Percentiles rank a stretch among this genome's conserved stretches.
Conservation (phyloP, 176 grass and related monocot genomes). For the Areca catechu region DNA sequence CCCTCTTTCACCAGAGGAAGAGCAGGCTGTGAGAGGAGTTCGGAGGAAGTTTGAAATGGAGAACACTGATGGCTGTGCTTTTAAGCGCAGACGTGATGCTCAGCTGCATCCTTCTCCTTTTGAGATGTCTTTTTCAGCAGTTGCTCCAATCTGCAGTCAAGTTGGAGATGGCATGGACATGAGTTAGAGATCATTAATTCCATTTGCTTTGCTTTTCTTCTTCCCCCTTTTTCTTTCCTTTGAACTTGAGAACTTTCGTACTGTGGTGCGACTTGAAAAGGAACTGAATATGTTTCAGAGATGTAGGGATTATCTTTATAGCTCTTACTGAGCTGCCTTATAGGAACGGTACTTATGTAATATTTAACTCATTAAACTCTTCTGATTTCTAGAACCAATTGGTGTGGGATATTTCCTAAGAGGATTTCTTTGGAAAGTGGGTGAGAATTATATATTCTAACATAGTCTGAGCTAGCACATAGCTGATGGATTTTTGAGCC, state of each 20-base stretch:
- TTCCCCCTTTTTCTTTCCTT: conserved; percentile 28
- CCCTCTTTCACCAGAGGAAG: conserved; percentile 66
- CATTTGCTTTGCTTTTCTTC: conserved; percentile 26
- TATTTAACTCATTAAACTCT: no score
- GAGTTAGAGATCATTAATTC: conserved; percentile 78
- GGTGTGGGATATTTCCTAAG: no score
- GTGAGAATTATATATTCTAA: no score
- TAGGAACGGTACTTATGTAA: no score
- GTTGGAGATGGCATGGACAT: conserved; percentile 98
- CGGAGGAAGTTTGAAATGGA: conserved; percentile 86
- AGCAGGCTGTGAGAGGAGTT: conserved; percentile 83
- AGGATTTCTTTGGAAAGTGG: no score
- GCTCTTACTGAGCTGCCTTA: conserved; percentile 11
- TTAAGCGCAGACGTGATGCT: conserved; percentile 76
- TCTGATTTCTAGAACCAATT: no score
- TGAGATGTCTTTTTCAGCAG: conserved; percentile 67
- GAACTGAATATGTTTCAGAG: conserved; percentile 41
- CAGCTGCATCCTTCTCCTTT: conserved; percentile 76
- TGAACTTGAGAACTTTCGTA: conserved; percentile 40
- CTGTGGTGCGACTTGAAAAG: conserved; percentile 32
- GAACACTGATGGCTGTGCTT: conserved; percentile 65
- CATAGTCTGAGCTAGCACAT: no score
- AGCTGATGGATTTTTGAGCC: no score
- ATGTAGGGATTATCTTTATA: conserved; percentile 54
- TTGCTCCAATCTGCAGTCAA: conserved; percentile 72